Base-by-base conservation (phyloP, 257 asterid genomes). In the Apocynum venetum region DNA sequence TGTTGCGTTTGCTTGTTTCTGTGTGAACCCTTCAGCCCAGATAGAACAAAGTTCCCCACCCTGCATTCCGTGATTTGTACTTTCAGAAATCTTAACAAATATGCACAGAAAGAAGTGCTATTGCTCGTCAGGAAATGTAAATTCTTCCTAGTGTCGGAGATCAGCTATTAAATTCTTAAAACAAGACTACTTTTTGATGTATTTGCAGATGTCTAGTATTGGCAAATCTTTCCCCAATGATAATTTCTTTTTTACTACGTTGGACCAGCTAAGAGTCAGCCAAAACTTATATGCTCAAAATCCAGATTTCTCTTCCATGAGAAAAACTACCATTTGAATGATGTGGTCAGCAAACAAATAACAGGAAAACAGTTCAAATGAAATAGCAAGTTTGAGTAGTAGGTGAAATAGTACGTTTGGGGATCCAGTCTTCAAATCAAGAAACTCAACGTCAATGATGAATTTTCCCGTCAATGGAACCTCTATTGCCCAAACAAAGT, bases 371-470 rank as follows among this genome's bases (percentile, higher is more conserved):
- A 35, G 47, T 76, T 9, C n/a, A 48, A 6, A 59, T n/a, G 8
- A 13, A 74, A 66, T 11, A 74, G 15, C 44, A 48, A 63, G 0
- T 51, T 35, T 3, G 5, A 25, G 6, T 55, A 44, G 40, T 25
- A 8, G 75, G 20, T 35, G 12, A 79, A 74, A 52, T 53, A 86
- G 82, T 94, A 94, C 98, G 68, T 86, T 83, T 19, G 88, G 84
- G 35, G 96, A 86, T 49, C 89, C 82, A 56, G 87, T 84, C 86
- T 95, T 95, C 47, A 95, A 86, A 86, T 95, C 99, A 79, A 95
- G 94, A 77, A 95, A 95, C 86, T 95, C 98, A 17, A 95, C 89
- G 75, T 95, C 98, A 35, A 95, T 90, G 84, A 93, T 88, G 94
- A 93, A 90, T 86, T 90, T 95, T 48, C 99, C 98, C 0, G 96